Evolutionary conservation across 345 rosid species (phyloP).

Genomic region (Sisymbrium altissimum): DNA sequence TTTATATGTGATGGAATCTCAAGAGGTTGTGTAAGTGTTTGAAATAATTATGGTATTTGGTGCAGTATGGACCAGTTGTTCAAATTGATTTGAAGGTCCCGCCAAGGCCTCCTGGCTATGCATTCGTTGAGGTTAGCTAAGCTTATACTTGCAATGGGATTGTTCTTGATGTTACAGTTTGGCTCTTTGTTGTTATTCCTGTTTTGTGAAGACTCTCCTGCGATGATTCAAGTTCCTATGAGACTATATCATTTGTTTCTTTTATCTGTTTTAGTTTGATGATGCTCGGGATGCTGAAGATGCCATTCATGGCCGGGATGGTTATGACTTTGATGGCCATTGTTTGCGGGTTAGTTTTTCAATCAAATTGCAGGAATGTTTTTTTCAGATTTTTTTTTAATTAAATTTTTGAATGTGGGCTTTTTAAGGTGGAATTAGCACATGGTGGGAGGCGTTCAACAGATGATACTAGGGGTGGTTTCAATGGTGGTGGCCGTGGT

Average conservation of each 20-base stretch:
- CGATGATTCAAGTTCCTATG: too few relatives aligned
- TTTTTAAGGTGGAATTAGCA: slow-evolving; percentile 77
- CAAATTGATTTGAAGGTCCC: slow-evolving; percentile 90
- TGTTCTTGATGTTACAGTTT: too few relatives aligned
- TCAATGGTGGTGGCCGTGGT: slow-evolving; percentile 54
- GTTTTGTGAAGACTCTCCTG: too few relatives aligned
- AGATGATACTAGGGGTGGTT: slow-evolving; percentile 59
- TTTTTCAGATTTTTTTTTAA: not conserved
- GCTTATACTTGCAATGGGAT: too few relatives aligned
- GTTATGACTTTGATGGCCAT: slow-evolving; percentile 89
- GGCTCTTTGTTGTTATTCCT: too few relatives aligned
- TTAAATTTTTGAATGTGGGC: not conserved
- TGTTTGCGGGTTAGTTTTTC: slow-evolving; percentile 60
- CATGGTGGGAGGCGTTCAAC: slow-evolving; percentile 87
- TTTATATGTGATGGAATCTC: too few relatives aligned
- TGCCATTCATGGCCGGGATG: slow-evolving; percentile 91
- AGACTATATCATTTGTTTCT: too few relatives aligned
- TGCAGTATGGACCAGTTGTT: slow-evolving; percentile 85
- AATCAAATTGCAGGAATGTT: too few relatives aligned
- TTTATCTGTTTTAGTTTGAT: slow-evolving; percentile 86
- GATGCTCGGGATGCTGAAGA: slow-evolving; percentile 97
- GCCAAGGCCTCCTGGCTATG: slow-evolving; percentile 96
- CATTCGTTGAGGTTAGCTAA: slow-evolving; percentile 98
- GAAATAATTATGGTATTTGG: too few relatives aligned
- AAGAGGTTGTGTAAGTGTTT: too few relatives aligned